Base-by-base conservation (phyloP, 306 rosid genomes). In the Cicer bijugum region DNA sequence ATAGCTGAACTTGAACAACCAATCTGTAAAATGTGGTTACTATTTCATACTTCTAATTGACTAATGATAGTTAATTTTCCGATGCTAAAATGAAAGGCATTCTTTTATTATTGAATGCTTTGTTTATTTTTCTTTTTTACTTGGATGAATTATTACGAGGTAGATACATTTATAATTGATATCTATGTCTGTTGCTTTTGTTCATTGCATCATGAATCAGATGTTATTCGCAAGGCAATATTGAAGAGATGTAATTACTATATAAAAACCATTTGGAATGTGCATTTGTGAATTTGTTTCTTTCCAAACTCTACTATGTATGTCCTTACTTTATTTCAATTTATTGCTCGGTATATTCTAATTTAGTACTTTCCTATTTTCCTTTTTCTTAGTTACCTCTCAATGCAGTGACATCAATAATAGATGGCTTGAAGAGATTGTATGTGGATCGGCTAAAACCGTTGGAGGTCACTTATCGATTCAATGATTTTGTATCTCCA, bases 401-500 rank as follows among this genome's bases (percentile, higher is more conserved):
- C 43, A 81, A 62, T 70, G 86, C 89, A 56, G 94, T 94, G 53
- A 94, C 99, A 71, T 94, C 99, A 52, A 91, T 94, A 73, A 65
- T 76, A 71, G 96, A 94, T 75, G 99, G 97, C 45, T 81, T 94
- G 85, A 94, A 91, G 88, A 89, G 79, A 80, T 74, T 94, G 82
- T 91, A 94, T 52, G 77, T 79, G 38, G 92, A 91, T 77, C 92
- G 88, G 78, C 86, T 94, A 9, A 89, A 87, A 88, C 99, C 97
- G 2, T 15, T 94, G 88, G 99, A 94, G 87, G 83, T 76, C 77
- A 70, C 97, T 7, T 94, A 89, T 72, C 92, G 87, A 46, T 94
- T 91, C 77, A 88, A 91, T 79, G 99, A 94, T 81, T 94, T 94
- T 83, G 96, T 45, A 48, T 82, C 89, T 71, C 97, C 96, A 14